phyloP scores from a whole-genome alignment of 306 rosid species.

The Cicer chorassanicum region DNA sequence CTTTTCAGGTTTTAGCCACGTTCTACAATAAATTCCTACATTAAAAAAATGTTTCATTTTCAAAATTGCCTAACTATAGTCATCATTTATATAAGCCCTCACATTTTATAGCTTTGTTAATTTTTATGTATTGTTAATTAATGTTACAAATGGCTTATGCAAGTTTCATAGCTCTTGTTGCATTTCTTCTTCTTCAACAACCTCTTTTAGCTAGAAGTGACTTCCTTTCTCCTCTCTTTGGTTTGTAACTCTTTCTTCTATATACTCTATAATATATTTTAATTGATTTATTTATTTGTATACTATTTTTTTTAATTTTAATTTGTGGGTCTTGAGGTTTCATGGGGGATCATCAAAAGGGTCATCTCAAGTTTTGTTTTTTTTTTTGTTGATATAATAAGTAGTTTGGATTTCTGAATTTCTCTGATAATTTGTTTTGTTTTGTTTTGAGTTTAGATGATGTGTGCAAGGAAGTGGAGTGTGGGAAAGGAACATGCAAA shows the following conservation, averaged over 20 bases:
- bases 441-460: conserved; percentile 52
- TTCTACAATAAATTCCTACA: neutral
- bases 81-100: conserved; percentile 8
- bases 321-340: conserved; percentile 20
- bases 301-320: neutral
- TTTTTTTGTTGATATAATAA: neutral
- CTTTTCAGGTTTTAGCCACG: neutral
- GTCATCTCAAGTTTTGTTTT: conserved; percentile 8
- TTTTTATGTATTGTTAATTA: neutral
- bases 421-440: conserved; percentile 7
- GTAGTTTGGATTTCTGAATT: neutral
- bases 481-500: conserved; percentile 89
- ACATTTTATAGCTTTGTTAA: neutral
- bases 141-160: conserved; percentile 56
- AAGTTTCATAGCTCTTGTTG: conserved; percentile 39
- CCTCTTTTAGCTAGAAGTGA: conserved; percentile 50
- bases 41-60: neutral
- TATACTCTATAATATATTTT: conserved; percentile 12
- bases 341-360: neutral
- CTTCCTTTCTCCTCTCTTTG: conserved; percentile 64
- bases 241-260: conserved; percentile 50
- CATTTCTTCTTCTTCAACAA: conserved; percentile 53
- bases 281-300: neutral
- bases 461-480: conserved; percentile 67
- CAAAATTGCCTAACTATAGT: conserved; percentile 3